Evolutionary conservation across 345 rosid species (phyloP).

Genomic region (Carallia pectinifolia): DNA sequence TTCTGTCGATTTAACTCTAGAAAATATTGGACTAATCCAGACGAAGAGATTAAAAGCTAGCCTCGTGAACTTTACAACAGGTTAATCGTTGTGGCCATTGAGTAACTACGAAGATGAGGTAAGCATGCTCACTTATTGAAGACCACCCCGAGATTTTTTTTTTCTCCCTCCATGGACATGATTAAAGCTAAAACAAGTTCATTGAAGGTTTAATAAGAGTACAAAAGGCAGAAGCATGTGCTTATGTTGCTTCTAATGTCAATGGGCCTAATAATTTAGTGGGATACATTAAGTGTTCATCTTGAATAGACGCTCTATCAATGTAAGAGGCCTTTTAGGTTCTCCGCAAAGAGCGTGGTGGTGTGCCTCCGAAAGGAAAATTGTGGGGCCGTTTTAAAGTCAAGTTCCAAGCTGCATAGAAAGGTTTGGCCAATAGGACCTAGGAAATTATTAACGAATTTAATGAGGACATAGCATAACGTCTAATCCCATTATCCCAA

Average conservation of each 20-base stretch:
- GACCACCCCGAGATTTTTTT: not conserved
- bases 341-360: constrained; percentile 35
- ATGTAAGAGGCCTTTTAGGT: not conserved
- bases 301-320: constrained; percentile 23
- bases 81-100: not conserved
- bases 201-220: constrained; percentile 12
- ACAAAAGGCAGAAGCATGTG: constrained; percentile 41
- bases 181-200: constrained; percentile 10
- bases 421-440: constrained; percentile 18
- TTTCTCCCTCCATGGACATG: not conserved
- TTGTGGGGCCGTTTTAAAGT: constrained; percentile 29
- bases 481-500: constrained; percentile 52
- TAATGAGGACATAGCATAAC: constrained; percentile 42
- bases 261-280: constrained; percentile 23
- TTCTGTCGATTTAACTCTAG: too few relatives aligned
- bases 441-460: constrained; percentile 38
- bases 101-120: not conserved
- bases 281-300: constrained; percentile 35
- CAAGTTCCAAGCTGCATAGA: constrained; percentile 17
- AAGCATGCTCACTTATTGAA: not conserved
- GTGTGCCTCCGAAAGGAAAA: constrained; percentile 26
- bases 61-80: too few relatives aligned
- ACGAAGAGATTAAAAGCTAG: too few relatives aligned
- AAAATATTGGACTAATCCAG: too few relatives aligned
- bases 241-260: constrained; percentile 30